Evolutionary conservation across 2,329 filamentous ascomycete genomes (phyloP).

Genomic region (Penicillium sclerotigenum): DNA sequence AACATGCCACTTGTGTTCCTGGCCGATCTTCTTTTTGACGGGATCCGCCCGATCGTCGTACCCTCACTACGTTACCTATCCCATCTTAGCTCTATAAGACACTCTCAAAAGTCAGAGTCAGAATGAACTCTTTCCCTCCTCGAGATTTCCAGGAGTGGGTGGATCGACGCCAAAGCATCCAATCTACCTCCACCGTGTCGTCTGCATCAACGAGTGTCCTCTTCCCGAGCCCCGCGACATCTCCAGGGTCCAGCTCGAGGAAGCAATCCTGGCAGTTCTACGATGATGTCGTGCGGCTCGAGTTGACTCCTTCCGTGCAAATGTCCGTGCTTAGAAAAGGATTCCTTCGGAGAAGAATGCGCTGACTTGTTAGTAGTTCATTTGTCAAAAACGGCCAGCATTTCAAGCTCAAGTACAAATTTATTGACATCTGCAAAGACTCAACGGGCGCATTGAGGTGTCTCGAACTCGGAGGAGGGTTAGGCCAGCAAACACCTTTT

Average conservation of each 20-base stretch:
- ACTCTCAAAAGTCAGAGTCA: background rate
- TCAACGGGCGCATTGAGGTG: slow-evolving; percentile 34
- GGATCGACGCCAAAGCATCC: slow-evolving; percentile 26
- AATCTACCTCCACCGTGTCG: slow-evolving; percentile 31
- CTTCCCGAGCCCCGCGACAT: slow-evolving; percentile 29
- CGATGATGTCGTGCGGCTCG: slow-evolving; percentile 32
- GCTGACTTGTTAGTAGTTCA: slow-evolving; percentile 27
- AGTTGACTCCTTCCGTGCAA: slow-evolving; percentile 33
- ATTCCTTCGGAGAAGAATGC: background rate
- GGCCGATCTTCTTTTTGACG: slow-evolving; percentile 5
- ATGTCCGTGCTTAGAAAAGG: slow-evolving; percentile 26
- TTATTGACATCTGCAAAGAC: slow-evolving; percentile 42
- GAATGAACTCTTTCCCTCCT: slow-evolving; percentile 19
- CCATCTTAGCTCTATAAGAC: background rate
- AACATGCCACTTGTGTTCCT: slow-evolving; percentile 6
- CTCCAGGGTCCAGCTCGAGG: slow-evolving; percentile 28
- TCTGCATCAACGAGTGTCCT: slow-evolving; percentile 33
- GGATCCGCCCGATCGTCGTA: slow-evolving; percentile 6
- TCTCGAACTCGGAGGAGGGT: slow-evolving; percentile 39
- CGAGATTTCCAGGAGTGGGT: slow-evolving; percentile 33
- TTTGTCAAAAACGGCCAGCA: slow-evolving; percentile 39
- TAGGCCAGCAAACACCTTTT: slow-evolving; percentile 37
- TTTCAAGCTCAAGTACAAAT: slow-evolving; percentile 41
- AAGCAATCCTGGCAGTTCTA: slow-evolving; percentile 31
- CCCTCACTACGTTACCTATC: background rate